Evolutionary conservation across 1,139 yeast species (phyloP), one percentile per base, ranked within the genome.

Genomic region (Geotrichum reessii): DNA sequence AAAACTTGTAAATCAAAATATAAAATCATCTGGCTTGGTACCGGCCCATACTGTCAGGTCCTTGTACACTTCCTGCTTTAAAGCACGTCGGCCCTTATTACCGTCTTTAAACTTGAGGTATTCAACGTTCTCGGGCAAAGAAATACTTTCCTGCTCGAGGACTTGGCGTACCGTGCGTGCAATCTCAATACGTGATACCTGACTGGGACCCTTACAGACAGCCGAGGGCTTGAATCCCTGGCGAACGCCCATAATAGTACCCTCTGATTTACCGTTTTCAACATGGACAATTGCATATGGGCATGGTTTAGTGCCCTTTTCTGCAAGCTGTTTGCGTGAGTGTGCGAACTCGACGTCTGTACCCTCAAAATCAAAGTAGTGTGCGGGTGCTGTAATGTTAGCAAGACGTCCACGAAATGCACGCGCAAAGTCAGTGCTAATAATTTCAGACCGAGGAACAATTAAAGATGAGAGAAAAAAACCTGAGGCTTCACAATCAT

Each of bases 391-490:
- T 12, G 27, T 21, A 24, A 55, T 25, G 14, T 62, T 33, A 21
- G 66, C 28, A 1, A 65, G 63, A 2, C 54, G 40, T 7, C 57
- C 57, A 17, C 63, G 60, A 61, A 72, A 73, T 12, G 74, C 73
- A 47, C 95, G 73, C 0, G 71, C 62, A n/a, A 85, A 70, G 56
- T 82, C 84, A 0, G 54, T 63, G 0, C 50, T 53, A 19, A 67
- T 63, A 47, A 68, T 66, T 55, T 75, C 74, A 2, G 68, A 65
- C 5, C 69, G 64, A 0, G 86, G 85, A 0, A 88, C 66, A 0
- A 89, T 80, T 55, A 91, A 65, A 63, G 78, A 81, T 33, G 76
- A 73, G 21, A 91, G 69, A 64, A 72, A 84, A 2, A 84, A 68
- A 21, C 76, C 69, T 6, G 57, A 60, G 9, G 44, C 44, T 17